A percentile compares a stretch with the other conserved stretches of the same genome.
Conservation (phyloP, 2,329 filamentous ascomycete species). For the Xenoacremonium recifei region DNA sequence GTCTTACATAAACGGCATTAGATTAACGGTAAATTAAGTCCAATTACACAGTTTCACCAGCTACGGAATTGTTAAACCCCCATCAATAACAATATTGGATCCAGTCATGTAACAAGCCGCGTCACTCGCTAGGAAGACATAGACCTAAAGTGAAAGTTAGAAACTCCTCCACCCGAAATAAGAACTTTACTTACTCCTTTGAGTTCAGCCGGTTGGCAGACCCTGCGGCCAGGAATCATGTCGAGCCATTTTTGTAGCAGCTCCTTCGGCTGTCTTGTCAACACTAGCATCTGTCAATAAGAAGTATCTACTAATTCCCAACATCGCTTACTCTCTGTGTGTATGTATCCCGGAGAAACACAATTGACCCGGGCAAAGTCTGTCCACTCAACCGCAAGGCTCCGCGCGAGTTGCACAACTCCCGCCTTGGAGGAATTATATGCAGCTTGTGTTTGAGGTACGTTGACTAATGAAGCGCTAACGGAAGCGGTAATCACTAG, state of each 20-base stretch:
- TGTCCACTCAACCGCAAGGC: conserved; percentile 5
- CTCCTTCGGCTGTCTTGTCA: conserved; percentile 7
- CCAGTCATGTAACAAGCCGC: conserved; percentile 39
- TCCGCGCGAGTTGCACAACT: conserved; percentile 3
- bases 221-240: conserved; percentile 6
- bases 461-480: neutral
- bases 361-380: conserved; percentile 8
- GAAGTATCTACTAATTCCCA: neutral
- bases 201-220: conserved; percentile 4
- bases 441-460: conserved; percentile 5
- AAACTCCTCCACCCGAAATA: neutral
- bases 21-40: too few relatives aligned
- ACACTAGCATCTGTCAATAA: conserved; percentile 1
- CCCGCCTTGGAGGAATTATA: conserved; percentile 5
- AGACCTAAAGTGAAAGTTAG: conserved; percentile 11
- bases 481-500: conserved; percentile 5
- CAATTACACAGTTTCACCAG: too few relatives aligned
- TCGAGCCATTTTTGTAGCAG: conserved; percentile 6
- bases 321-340: neutral
- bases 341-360: conserved; percentile 5
- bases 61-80: conserved; percentile 19
- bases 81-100: conserved; percentile 22
- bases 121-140: conserved; percentile 35
- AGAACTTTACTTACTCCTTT: conserved; percentile 1
- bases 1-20: too few relatives aligned